Evolutionary conservation across 352 stramenopile species (phyloP), one percentile per base, ranked within the genome.

Genomic region (Phytophthora macrochlamydospora): DNA sequence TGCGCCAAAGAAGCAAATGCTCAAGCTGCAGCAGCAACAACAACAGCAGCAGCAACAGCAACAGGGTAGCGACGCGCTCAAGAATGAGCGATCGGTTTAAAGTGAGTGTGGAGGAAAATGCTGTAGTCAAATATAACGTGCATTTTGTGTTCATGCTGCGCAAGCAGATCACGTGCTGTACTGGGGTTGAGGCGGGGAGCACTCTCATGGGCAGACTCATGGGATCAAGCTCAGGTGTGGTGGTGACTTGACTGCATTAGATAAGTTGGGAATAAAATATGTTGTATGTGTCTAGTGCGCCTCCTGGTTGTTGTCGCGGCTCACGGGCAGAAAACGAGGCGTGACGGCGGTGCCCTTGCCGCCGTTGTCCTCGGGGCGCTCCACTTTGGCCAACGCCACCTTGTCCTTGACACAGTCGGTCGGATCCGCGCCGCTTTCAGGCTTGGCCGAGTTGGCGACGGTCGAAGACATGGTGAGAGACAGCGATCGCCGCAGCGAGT

Each of bases 341-440:
- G 62, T 76, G 62, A 69, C 59, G 30, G 67, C 53, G 18, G 49
- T 57, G 5, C 44, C 59, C 13, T 61, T 56, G 60, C 59, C 59
- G 30, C 58, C 44, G 50, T 59, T 65, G 57, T 40, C 69, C 62
- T 73, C 65, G 12, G 69, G 61, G 4, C 53, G 78, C 46, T 69
- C 63, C 44, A 86, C 79, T 12, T 83, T 88, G 48, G 64, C 62
- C 38, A 91, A 75, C 45, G 72, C 69, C 62, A 91, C 70, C 59
- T 91, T 93, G 64, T 85, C 81, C 49, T 83, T 89, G 11, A 74
- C 70, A 51, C 82, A 91, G 65, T 90, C 79, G 1, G 76, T 83
- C 11, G 73, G 71, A 0, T 63, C 68, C n/a, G 50, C 66, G 12
- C 71, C 65, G 12, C 65, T 71, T 50, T 86, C 69, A 31, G 57